A percentile compares a stretch with the other conserved stretches of the same genome.
phyloP scores from a whole-genome alignment of 1,284 basidiomycete genomes.

The Cryptococcus hybrid region DNA sequence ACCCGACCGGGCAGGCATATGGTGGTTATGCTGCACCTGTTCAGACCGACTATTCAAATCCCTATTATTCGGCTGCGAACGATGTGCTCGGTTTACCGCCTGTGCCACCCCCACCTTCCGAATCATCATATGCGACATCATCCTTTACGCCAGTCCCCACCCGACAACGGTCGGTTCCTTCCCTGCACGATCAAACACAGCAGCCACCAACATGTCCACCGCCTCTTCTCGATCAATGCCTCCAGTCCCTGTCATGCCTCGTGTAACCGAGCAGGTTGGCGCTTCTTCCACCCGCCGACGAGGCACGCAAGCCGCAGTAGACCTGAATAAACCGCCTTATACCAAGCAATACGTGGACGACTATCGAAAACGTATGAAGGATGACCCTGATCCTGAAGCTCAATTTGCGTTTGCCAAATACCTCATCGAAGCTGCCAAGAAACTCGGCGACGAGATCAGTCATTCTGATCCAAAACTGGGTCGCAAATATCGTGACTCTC shows the following conservation, averaged over 20 bases:
- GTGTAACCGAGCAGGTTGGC: conserved; percentile 55
- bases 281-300: conserved; percentile 52
- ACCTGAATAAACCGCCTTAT: conserved; percentile 80
- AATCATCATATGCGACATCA: conserved; percentile 32
- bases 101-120: conserved; percentile 43
- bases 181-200: conserved; percentile 41
- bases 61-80: conserved; percentile 60
- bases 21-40: conserved; percentile 11
- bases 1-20: conserved; percentile 3
- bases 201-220: conserved; percentile 37
- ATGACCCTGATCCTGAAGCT: conserved; percentile 97
- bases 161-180: conserved; percentile 29
- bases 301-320: conserved; percentile 66
- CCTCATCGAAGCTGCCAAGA: conserved; percentile 97
- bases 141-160: conserved; percentile 14
- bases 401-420: conserved; percentile 98
- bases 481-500: conserved; percentile 84
- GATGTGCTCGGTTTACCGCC: conserved; percentile 66
- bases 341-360: conserved; percentile 98
- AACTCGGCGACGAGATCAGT: conserved; percentile 79
- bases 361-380: conserved; percentile 94
- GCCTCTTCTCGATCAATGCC: conserved; percentile 25
- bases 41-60: conserved; percentile 36
- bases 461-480: conserved; percentile 43
- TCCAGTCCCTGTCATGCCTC: conserved; percentile 2